phyloP scores from a whole-genome alignment of 495 filamentous ascomycete species.

The Cercophora samala region DNA sequence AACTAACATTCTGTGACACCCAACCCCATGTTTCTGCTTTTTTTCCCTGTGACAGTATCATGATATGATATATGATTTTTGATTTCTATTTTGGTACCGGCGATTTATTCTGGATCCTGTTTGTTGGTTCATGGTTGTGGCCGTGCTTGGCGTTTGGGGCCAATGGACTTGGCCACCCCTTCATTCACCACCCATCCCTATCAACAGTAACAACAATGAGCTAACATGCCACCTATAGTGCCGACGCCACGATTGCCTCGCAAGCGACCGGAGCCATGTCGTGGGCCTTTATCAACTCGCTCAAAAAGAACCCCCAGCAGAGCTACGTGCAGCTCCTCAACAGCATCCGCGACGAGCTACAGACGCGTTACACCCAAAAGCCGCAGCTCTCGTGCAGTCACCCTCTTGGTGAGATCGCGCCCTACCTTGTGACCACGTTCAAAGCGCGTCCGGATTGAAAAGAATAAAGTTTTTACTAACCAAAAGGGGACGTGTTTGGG shows the following conservation, averaged over 20 bases:
- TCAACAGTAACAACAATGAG: constrained; percentile 12
- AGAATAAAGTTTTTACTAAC: constrained; percentile 16
- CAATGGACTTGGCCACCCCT: not conserved
- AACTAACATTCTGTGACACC: constrained; percentile 13
- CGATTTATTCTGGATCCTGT: not conserved
- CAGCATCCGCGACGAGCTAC: constrained; percentile 88
- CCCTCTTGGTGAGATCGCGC: constrained; percentile 66
- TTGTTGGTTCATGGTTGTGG: not conserved
- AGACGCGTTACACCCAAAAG: constrained; percentile 88
- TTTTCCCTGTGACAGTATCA: not conserved
- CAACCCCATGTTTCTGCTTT: constrained; percentile 5
- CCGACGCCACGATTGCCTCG: constrained; percentile 64
- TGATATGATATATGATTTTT: not conserved
- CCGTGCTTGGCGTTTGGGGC: constrained; percentile 4
- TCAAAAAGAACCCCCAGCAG: constrained; percentile 97
- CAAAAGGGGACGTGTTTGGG: constrained; percentile 1
- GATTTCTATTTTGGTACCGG: not conserved
- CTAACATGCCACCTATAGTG: constrained; percentile 38
- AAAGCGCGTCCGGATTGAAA: constrained; percentile 26
- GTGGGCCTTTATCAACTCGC: constrained; percentile 88
- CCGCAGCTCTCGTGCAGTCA: constrained; percentile 96
- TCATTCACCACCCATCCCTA: not conserved
- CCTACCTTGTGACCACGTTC: constrained; percentile 32
- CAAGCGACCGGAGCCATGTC: constrained; percentile 98
- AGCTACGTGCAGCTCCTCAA: constrained; percentile 95